Conservation (phyloP, 108 stramenopile species). For the Cyclotella distinguenda region DNA sequence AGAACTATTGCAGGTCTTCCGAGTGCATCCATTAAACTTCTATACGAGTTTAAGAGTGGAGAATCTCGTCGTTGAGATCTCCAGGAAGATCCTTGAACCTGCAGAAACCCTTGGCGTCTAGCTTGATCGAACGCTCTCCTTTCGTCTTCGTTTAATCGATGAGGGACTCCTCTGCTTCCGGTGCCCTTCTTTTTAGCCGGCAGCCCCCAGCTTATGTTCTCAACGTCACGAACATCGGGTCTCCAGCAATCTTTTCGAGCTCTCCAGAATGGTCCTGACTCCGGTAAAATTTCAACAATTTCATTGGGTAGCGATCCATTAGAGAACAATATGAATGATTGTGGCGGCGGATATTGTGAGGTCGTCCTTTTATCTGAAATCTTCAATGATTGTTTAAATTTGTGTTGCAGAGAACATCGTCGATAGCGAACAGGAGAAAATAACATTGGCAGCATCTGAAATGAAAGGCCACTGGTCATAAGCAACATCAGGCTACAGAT, state of each 20-base stretch:
- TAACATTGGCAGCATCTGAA: no score
- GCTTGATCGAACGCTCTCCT: constrained; percentile 75
- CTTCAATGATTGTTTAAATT: no score
- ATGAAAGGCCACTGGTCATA: no score
- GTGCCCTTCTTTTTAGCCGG: constrained; percentile 87
- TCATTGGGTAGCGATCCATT: neutral
- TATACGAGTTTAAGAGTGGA: constrained; percentile 78
- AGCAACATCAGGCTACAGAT: no score
- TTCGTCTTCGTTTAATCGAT: constrained; percentile 81
- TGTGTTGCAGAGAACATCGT: neutral
- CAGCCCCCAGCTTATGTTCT: constrained; percentile 79
- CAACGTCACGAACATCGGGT: constrained; percentile 78
- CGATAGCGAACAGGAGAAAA: neutral
- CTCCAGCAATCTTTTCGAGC: constrained; percentile 65
- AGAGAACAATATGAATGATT: neutral
- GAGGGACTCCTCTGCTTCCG: constrained; percentile 74
- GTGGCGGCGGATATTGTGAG: neutral
- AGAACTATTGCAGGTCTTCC: constrained; percentile 65
- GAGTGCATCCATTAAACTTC: constrained; percentile 80
- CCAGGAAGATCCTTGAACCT: constrained; percentile 73
- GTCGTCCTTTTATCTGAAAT: no score
- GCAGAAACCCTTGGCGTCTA: constrained; percentile 70
- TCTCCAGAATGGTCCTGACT: constrained; percentile 36
- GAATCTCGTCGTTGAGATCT: constrained; percentile 75
- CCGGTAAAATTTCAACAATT: neutral